phyloP scores from a whole-genome alignment of 106 monocot species.

The Acanthochlamys bracteata region DNA sequence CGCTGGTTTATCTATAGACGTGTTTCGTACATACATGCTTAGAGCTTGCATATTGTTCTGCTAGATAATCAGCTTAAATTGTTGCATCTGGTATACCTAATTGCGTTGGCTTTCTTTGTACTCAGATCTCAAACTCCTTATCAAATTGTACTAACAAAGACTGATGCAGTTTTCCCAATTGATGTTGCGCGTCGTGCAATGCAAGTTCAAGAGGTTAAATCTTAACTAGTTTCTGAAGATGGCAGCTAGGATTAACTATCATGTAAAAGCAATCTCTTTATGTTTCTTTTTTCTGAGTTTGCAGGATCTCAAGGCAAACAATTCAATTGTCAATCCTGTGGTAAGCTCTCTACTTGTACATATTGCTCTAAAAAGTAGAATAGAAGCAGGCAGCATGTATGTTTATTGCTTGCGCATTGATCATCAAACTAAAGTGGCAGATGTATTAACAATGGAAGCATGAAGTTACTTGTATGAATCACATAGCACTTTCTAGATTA shows the following conservation, averaged over 20 bases:
- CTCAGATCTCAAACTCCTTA: slow-evolving; percentile 80
- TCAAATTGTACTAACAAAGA: slow-evolving; percentile 90
- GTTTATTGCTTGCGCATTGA: not conserved
- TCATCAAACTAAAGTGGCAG: not conserved
- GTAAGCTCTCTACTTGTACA: slow-evolving; percentile 30
- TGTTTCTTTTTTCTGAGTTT: not conserved
- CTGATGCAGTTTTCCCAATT: slow-evolving; percentile 81
- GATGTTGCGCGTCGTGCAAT: slow-evolving; percentile 97
- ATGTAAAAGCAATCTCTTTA: not conserved
- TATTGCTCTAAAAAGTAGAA: not conserved
- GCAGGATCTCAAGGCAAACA: slow-evolving; percentile 71
- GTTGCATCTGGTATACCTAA: too few species aligned
- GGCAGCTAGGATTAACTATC: too few species aligned
- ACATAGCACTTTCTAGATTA: too few species aligned
- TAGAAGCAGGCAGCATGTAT: not conserved
- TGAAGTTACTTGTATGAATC: too few species aligned
- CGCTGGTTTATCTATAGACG: too few species aligned
- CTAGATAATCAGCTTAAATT: too few species aligned
- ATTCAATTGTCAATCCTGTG: slow-evolving; percentile 67
- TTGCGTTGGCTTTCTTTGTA: not conserved
- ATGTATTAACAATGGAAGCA: too few species aligned
- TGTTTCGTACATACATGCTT: too few species aligned
- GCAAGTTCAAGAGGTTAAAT: slow-evolving; percentile 89
- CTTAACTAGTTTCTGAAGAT: too few species aligned
- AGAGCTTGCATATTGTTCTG: too few species aligned